Base-by-base conservation (phyloP, 176 grass and related monocot genomes). In the Echinochloa phyllopogon region DNA sequence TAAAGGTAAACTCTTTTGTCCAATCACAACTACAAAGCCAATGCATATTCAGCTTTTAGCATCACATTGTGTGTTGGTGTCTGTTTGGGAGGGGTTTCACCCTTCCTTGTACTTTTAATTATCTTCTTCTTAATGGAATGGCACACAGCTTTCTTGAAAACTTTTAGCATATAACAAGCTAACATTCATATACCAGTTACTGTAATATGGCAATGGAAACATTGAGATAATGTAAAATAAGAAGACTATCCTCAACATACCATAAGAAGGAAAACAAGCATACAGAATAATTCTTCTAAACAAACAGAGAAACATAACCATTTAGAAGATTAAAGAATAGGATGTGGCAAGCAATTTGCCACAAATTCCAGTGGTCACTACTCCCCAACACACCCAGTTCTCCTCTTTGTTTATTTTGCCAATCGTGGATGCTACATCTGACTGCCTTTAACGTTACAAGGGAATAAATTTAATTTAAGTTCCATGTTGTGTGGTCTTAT, bases 241-340 rank as follows among this genome's bases (percentile, higher is more conserved):
- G 9, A 37, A 56, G 12, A 5, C 4, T 5, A 50, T 15, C 60
- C 38, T 43, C 21, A 74, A 50, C 25, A 60, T 44, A 61, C n/a
- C 17, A 65, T 74, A 65, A 86, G 12, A 64, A 11, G 37, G 7
- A 56, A 43, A 17, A 61, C 64, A 21, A 59, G 61, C 39, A 59
- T 58, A 55, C 9, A 40, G 10, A 89, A 50, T 0, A 85, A 33
- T 84, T 88, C 69, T 47, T 59, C n/a, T 60, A 68, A 49, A 45
- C 10, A 74, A 48, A 51, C 27, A 67, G 6, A 5, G 6, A 56
- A 47, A 75, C 72, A 67, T 42, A 23, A 59, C 3, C 16, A 75
- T 63, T 24, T 52, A 66, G 16, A 44, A 65, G 12, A 6, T 43
- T 29, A 10, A 82, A 73, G 57, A 43, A 67, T 77, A 80, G 27